These are phyloP conservation scores for Cryptococcus hybrid DNA, from an alignment of 1,284 basidiomycete genomes.

Conservation along the genomic window DNA sequence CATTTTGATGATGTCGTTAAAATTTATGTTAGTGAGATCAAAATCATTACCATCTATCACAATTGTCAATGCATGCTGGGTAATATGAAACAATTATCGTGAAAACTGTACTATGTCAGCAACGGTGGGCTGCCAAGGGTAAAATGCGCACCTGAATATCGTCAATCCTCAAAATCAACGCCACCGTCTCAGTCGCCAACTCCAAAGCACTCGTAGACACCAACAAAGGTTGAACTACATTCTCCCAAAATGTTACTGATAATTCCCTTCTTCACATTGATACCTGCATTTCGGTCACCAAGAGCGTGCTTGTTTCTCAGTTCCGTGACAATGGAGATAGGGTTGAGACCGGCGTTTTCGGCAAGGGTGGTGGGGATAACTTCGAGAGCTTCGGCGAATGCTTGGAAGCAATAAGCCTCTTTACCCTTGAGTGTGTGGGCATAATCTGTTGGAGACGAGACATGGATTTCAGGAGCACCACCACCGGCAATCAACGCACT, in stretches of 20 bases:
- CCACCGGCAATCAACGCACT: constrained; percentile 92
- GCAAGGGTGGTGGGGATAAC: constrained; percentile 97
- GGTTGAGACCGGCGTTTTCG: constrained; percentile 97
- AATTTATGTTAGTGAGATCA: background rate
- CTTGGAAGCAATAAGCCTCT: constrained; percentile 99
- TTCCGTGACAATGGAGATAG: constrained; percentile 98
- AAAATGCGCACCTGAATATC: constrained; percentile 65
- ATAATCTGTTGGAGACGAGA: constrained; percentile 74
- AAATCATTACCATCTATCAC: background rate
- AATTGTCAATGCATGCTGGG: constrained; percentile 10
- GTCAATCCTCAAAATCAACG: constrained; percentile 92
- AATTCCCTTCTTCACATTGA: constrained; percentile 95
- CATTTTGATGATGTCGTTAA: background rate
- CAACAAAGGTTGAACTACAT: constrained; percentile 93
- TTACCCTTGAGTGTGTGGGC: constrained; percentile 95
- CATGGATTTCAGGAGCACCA: constrained; percentile 97
- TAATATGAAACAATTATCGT: constrained; percentile 12
- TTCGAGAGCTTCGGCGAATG: constrained; percentile 96
- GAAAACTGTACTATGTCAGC: constrained; percentile 19
- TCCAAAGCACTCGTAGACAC: constrained; percentile 96
- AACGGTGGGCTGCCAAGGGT: background rate
- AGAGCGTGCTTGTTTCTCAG: constrained; percentile 93
- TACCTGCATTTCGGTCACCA: constrained; percentile 92
- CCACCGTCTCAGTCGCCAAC: constrained; percentile 96
- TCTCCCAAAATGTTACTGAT: constrained; percentile 91